Base-by-base conservation (phyloP, 2,329 filamentous ascomycete species). In the Sclerotinia nivalis region DNA sequence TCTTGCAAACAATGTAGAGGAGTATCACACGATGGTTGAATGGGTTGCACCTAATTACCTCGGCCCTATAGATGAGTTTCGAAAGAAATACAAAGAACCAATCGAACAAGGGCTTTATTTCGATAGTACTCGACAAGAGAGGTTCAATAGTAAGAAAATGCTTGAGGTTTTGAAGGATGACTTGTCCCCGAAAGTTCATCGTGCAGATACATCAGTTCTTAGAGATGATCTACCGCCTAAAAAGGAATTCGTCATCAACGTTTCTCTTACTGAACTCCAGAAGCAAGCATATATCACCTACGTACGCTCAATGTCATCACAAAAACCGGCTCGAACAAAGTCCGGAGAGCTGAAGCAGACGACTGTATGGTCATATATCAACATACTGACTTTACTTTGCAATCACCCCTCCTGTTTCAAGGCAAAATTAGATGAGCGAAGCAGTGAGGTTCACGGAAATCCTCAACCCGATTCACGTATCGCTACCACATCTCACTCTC, bases 1-100 rank as follows among this genome's bases (percentile, higher is more conserved):
- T 0, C 82, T 97, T 66, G 89, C 92, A 6, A 97, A 97, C 77
- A 91, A 93, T 66, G 88, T 97, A 0, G 82, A 86, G 40, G 94
- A 97, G 75, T 97, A 97, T 76, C 93, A 90, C 76, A 82, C 89
- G n/a, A 92, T 97, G 87, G 90, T 97, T 70, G 87, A 94, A 72
- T 97, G 93, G 93, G 88, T 96, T 65, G 89, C 92, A 1, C 91
- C 92, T 0, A 88, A 87, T 34, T 97, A 92, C 77, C 83, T 97
- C 3, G 93, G 93, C 0, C 84, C 86, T 4, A 80, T 84, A 13
- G 75, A 80, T 0, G 90, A 94, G 75, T 97, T 97, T 78, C 85
- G 83, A 28, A 78, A 83, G 0, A 86, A 89, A n/a, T 97, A 91
- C 77, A 86, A 88, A 7, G 84, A 84, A 4, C 92, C 92, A 0